Conservation (phyloP, 371 early-diverging fungal species). For the Parasitella parasitica region DNA sequence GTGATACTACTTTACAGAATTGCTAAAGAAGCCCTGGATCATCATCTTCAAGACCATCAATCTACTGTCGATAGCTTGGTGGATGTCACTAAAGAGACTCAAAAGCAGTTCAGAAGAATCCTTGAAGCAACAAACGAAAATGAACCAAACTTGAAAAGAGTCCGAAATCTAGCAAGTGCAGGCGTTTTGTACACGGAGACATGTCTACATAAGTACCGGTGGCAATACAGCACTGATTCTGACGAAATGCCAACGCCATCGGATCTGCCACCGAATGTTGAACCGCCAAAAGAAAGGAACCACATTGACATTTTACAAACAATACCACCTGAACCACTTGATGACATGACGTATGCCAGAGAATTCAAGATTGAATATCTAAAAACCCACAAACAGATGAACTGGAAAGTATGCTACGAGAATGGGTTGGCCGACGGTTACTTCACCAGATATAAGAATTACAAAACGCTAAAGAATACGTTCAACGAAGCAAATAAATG, state of each 20-base stretch:
- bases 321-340: conserved; percentile 2
- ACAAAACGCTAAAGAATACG: too few species aligned
- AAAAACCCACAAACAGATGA: conserved; percentile 4
- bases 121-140: not conserved
- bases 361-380: conserved; percentile 6
- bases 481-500: too few species aligned
- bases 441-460: not conserved
- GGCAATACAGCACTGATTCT: not conserved
- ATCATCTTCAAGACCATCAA: not conserved
- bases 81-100: not conserved
- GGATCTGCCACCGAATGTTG: conserved; percentile 1
- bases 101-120: not conserved
- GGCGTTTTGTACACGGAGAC: conserved; percentile 8
- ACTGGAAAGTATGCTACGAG: conserved; percentile 5
- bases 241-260: conserved; percentile 2
- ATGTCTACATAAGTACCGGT: conserved; percentile 6
- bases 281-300: not conserved
- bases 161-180: conserved; percentile 5
- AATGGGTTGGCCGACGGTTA: conserved; percentile 3
- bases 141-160: not conserved
- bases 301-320: conserved; percentile 4
- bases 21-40: not conserved
- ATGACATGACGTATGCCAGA: conserved; percentile 7
- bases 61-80: not conserved
- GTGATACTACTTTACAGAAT: not conserved